These are phyloP conservation scores for Apiotrichum montevideense DNA, from an alignment of 1,284 basidiomycete species.

Conservation along the genomic window DNA sequence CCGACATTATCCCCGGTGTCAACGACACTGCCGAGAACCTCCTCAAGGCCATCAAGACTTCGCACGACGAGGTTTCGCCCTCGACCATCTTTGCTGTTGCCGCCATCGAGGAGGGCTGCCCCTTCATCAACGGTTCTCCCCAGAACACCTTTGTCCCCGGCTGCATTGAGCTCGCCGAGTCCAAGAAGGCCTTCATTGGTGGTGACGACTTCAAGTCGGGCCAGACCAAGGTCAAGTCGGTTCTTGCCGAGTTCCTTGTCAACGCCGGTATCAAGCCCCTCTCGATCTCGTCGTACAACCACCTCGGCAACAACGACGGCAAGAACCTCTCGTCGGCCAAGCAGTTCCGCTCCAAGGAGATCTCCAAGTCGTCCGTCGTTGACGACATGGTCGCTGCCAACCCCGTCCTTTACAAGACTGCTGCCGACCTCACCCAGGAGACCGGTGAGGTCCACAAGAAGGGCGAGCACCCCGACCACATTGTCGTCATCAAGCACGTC, in stretches of 20 bases:
- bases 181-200: conserved; percentile 84
- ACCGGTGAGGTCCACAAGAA: conserved; percentile 57
- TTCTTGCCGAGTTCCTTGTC: conserved; percentile 95
- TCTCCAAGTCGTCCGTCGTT: conserved; percentile 91
- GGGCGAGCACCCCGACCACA: conserved; percentile 81
- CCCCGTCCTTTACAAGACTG: conserved; percentile 72
- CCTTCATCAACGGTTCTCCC: conserved; percentile 96
- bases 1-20: conserved; percentile 85
- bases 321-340: conserved; percentile 84
- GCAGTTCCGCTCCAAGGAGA: conserved; percentile 98
- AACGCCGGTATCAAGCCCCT: conserved; percentile 98
- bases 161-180: conserved; percentile 86
- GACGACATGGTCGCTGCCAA: conserved; percentile 97
- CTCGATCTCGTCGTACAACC: conserved; percentile 96
- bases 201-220: conserved; percentile 97
- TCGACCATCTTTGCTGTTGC: conserved; percentile 95
- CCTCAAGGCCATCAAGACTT: conserved; percentile 71
- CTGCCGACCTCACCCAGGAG: conserved; percentile 37
- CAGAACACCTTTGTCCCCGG: conserved; percentile 99
- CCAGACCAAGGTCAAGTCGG: conserved; percentile 90
- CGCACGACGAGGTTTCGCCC: conserved; percentile 88
- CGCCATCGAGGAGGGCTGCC: conserved; percentile 87
- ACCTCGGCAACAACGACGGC: conserved; percentile 97
- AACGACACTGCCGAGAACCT: conserved; percentile 93
- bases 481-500: conserved; percentile 87